Base-by-base conservation (phyloP, 257 asterid genomes). In the Euphrasia confusa region DNA sequence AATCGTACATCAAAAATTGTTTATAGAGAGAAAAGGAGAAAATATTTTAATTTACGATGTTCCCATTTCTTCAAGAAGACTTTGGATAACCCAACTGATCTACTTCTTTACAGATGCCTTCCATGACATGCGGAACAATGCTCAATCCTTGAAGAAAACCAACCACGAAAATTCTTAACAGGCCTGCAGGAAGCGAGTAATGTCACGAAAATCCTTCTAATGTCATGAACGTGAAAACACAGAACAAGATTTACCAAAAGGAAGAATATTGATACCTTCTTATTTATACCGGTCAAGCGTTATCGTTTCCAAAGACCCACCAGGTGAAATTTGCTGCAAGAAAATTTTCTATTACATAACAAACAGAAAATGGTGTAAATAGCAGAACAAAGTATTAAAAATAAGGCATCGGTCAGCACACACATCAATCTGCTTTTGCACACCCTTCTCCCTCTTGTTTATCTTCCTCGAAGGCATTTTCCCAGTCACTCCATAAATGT, bases 161-260 rank as follows among this genome's bases (percentile, higher is more conserved):
- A 60, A 60, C 27, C 24, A 21, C 24, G 10, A 62, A 28, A 24
- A 62, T 9, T 28, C 30, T 62, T 62, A 62, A 15, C 7, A 18
- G 13, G 50, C 65, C 57, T 45, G 44, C 67, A 62, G 32, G 47
- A 47, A 62, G 58, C 58, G 48, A 30, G 28, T 13, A 21, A 21
- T 21, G 24, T 21, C 24, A 1, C 24, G 24, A 21, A 21, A 21
- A 21, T 21, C 24, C 58, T 53, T 18, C 32, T 53, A 53, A 53
- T 53, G 21, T 53, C 58, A 21, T 10, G 60, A 54, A 28, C 28
- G 17, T 24, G 60, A 10, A n/a, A 50, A 14, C 28, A 15, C 55
- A 50, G 27, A 50, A 50, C 11, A 17, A 50, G 18, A 50, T n/a
- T 45, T 18, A 50, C 55, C 17, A 21, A 26, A 54, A 26, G 9